Evolutionary conservation across 2,329 filamentous ascomycete genomes (phyloP).

Genomic region (Arthrobotrys conoides): DNA sequence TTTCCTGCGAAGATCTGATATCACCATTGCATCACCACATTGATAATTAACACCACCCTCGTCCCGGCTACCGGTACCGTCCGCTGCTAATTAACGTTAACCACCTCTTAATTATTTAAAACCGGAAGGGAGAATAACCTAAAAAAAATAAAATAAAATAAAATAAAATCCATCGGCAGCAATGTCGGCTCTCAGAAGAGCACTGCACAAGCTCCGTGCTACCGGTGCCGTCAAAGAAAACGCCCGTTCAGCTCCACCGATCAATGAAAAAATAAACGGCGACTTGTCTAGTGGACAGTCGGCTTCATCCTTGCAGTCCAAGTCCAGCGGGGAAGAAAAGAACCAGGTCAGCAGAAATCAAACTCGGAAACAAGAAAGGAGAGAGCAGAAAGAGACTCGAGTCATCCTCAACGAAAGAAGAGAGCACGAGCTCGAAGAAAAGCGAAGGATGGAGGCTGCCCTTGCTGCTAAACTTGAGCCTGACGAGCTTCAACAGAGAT

Average conservation of each 20-base stretch:
- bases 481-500: constrained; percentile 81
- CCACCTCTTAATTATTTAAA: background rate
- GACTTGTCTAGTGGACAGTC: constrained; percentile 54
- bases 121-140: background rate
- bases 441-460: constrained; percentile 66
- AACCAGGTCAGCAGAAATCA: constrained; percentile 67
- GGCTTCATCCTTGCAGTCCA: constrained; percentile 48
- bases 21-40: constrained; percentile 20
- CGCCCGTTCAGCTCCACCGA: constrained; percentile 13
- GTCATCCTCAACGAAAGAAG: constrained; percentile 67
- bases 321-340: constrained; percentile 41
- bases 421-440: constrained; percentile 68
- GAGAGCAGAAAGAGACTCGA: constrained; percentile 65
- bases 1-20: constrained; percentile 16
- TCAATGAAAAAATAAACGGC: constrained; percentile 37
- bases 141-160: background rate
- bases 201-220: constrained; percentile 53
- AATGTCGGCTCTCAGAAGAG: constrained; percentile 59
- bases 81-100: background rate
- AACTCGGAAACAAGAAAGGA: constrained; percentile 67
- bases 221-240: constrained; percentile 24
- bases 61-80: too few relatives aligned
- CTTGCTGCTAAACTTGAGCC: constrained; percentile 74
- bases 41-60: constrained; percentile 1
- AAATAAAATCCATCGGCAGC: constrained; percentile 34